Evolutionary conservation across 805 yeast genomes (phyloP).

Genomic region (Kuraishia molischiana): DNA sequence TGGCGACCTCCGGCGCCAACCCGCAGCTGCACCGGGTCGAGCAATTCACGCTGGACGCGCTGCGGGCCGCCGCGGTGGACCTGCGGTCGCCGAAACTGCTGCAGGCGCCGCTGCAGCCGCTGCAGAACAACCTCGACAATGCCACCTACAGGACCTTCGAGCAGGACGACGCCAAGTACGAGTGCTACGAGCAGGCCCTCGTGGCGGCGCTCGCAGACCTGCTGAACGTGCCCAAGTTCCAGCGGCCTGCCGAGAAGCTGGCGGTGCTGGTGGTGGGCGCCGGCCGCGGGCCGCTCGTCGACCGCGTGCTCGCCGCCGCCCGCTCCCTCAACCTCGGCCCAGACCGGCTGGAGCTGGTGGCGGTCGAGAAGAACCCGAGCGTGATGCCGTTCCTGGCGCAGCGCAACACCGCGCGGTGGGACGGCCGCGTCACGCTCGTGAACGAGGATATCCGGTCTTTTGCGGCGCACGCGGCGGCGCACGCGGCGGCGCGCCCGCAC

Average conservation of each 20-base stretch:
- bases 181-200: slow-evolving; percentile 57
- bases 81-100: slow-evolving; percentile 11
- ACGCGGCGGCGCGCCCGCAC: slow-evolving; percentile 10
- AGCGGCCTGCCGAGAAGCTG: slow-evolving; percentile 10
- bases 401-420: slow-evolving; percentile 46
- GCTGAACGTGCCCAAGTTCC: slow-evolving; percentile 10
- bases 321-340: slow-evolving; percentile 17
- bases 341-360: slow-evolving; percentile 27
- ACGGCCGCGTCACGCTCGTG: slow-evolving; percentile 36
- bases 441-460: slow-evolving; percentile 51
- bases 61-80: slow-evolving; percentile 6
- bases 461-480: slow-evolving; percentile 16
- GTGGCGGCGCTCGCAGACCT: slow-evolving; percentile 37
- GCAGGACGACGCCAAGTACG: slow-evolving; percentile 59
- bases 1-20: slow-evolving; percentile 9
- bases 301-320: slow-evolving; percentile 35
- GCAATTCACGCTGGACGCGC: slow-evolving; percentile 13
- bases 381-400: slow-evolving; percentile 42
- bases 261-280: slow-evolving; percentile 69
- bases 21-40: slow-evolving; percentile 18
- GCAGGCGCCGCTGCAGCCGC: slow-evolving; percentile 64
- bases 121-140: slow-evolving; percentile 43
- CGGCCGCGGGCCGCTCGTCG: slow-evolving; percentile 78
- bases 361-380: slow-evolving; percentile 64
- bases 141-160: slow-evolving; percentile 64